phyloP scores from a whole-genome alignment of 2,329 filamentous ascomycete genomes.

The Albophoma yamanashiensis region DNA sequence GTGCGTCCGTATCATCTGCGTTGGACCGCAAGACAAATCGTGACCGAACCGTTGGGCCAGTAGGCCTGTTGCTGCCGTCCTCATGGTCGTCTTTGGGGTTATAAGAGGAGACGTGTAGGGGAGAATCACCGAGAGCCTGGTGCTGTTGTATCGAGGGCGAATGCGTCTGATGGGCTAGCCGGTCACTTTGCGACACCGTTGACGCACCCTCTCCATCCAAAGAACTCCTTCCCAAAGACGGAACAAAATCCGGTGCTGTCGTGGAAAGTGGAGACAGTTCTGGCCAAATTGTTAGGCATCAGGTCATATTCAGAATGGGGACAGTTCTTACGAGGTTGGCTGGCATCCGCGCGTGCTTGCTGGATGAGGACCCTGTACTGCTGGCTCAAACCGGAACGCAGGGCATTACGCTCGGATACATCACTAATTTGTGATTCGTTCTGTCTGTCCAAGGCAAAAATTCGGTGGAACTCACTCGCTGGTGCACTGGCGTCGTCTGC shows the following conservation, averaged over 20 bases:
- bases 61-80: background rate
- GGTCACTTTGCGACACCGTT: background rate
- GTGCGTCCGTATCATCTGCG: background rate
- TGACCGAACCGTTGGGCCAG: background rate
- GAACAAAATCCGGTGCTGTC: background rate
- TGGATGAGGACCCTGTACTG: background rate
- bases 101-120: background rate
- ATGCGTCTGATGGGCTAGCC: background rate
- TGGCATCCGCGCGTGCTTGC: background rate
- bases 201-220: background rate
- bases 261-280: background rate
- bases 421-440: slow-evolving; percentile 7
- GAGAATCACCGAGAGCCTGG: background rate
- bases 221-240: no score
- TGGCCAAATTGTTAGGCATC: background rate
- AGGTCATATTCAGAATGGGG: background rate
- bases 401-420: background rate
- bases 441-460: slow-evolving; percentile 14
- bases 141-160: background rate
- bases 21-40: background rate
- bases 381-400: background rate
- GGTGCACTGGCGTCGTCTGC: slow-evolving; percentile 9
- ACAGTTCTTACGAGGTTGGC: background rate
- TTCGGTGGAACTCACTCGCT: slow-evolving; percentile 7
- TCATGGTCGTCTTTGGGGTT: no score